A percentile compares a stretch with the other conserved stretches of the same genome.
Evolutionary conservation across 371 early-diverging fungal species (phyloP).

Genomic region (Rhizomucor pusillus): DNA sequence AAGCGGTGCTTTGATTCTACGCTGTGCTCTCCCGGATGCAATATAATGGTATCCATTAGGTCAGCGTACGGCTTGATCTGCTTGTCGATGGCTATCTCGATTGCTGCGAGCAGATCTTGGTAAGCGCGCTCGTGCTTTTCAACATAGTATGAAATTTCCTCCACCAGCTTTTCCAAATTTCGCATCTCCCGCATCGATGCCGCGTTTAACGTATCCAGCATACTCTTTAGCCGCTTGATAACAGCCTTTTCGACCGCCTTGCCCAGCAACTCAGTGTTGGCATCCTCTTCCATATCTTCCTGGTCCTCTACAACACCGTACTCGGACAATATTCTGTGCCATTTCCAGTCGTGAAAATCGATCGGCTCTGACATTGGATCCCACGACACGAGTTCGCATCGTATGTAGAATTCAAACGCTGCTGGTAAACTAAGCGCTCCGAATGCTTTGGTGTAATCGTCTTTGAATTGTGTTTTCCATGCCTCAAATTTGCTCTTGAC

Average conservation of each 20-base stretch:
- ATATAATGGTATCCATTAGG: conserved; percentile 15
- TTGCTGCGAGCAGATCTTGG: conserved; percentile 25
- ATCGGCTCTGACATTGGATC: conserved; percentile 49
- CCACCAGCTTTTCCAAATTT: conserved; percentile 28
- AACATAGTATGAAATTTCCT: conserved; percentile 47
- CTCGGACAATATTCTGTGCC: conserved; percentile 48
- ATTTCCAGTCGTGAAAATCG: conserved; percentile 55
- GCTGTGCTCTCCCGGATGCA: conserved; percentile 7
- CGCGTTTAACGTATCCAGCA: conserved; percentile 32
- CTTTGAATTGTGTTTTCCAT: conserved; percentile 61
- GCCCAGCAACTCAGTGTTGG: conserved; percentile 54
- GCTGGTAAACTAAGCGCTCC: conserved; percentile 67
- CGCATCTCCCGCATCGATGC: conserved; percentile 37
- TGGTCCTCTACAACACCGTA: conserved; percentile 43
- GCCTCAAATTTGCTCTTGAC: conserved; percentile 63
- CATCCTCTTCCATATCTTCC: conserved; percentile 36
- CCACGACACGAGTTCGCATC: conserved; percentile 63
- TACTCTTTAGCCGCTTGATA: conserved; percentile 27
- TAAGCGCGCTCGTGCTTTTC: conserved; percentile 37
- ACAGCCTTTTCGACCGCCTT: conserved; percentile 54
- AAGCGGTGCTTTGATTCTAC: conserved; percentile 31
- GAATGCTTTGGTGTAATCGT: conserved; percentile 69
- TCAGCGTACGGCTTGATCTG: conserved; percentile 28
- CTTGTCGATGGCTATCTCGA: conserved; percentile 27
- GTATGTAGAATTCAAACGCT: conserved; percentile 69